A percentile compares a stretch with the other conserved stretches of the same genome.
phyloP scores from a whole-genome alignment of 345 rosid species.

The Populus euphratica region DNA sequence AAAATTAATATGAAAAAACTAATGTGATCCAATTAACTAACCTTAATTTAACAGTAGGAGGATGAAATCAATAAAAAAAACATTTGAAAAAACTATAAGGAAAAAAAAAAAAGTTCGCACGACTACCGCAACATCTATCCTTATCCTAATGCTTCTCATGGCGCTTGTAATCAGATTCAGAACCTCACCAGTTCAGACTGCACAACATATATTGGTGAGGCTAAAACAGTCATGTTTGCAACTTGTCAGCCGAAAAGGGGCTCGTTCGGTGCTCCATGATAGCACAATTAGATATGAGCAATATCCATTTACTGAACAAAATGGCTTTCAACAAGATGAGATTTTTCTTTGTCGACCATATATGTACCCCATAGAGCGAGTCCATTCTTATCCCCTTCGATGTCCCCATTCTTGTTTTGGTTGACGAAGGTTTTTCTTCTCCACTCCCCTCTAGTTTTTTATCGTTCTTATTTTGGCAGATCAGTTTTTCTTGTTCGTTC shows the following conservation, averaged over 20 bases:
- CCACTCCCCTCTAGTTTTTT: not conserved
- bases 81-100: too few species aligned
- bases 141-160: conserved; percentile 55
- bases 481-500: not conserved
- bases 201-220: conserved; percentile 38
- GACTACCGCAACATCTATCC: conserved; percentile 53
- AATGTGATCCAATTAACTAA: too few species aligned
- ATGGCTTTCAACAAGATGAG: not conserved
- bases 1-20: too few species aligned
- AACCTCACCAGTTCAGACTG: conserved; percentile 45
- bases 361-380: not conserved
- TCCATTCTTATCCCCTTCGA: not conserved
- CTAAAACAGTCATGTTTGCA: conserved; percentile 35
- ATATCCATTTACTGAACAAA: conserved; percentile 35
- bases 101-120: not conserved
- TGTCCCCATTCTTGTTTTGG: not conserved
- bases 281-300: conserved; percentile 64
- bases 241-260: conserved; percentile 43
- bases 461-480: not conserved
- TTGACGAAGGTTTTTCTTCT: not conserved
- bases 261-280: conserved; percentile 48
- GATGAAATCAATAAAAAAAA: too few species aligned
- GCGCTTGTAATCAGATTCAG: conserved; percentile 36
- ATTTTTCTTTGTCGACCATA: not conserved
- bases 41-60: too few species aligned